Evolutionary conservation across 2,329 filamentous ascomycete species (phyloP).

Genomic region (Xylariales sp.): DNA sequence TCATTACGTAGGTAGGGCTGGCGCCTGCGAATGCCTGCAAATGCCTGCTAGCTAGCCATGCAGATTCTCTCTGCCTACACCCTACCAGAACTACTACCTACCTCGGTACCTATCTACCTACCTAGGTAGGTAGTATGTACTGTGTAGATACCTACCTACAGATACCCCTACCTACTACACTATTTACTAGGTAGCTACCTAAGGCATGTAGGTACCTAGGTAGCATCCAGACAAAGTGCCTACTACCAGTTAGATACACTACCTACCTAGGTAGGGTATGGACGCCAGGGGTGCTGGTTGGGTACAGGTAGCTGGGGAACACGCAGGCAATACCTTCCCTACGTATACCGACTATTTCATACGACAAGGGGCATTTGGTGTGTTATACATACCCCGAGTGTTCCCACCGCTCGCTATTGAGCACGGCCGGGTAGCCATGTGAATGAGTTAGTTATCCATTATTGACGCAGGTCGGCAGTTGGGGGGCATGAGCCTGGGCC

Average conservation of each 20-base stretch:
- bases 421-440: background rate
- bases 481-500: background rate
- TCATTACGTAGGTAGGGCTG: slow-evolving; percentile 34
- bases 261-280: no score
- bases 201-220: no score
- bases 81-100: no score
- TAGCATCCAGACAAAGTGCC: no score
- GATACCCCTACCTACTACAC: background rate
- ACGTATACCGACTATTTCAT: background rate
- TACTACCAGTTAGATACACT: no score
- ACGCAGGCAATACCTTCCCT: background rate
- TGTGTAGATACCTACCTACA: slow-evolving; percentile 6
- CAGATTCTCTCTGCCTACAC: slow-evolving; percentile 2
- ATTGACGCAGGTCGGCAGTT: slow-evolving; percentile 1
- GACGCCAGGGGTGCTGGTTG: background rate
- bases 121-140: no score
- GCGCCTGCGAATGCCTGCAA: slow-evolving; percentile 19
- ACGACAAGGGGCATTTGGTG: background rate
- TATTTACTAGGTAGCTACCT: no score
- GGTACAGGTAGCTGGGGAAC: slow-evolving; percentile 11
- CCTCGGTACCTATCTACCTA: background rate
- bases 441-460: slow-evolving; percentile 1
- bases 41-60: slow-evolving; percentile 15
- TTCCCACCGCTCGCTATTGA: background rate
- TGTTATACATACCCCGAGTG: slow-evolving; percentile 2